phyloP scores from a whole-genome alignment of 2,329 filamentous ascomycete species.

The Sporothrix sp. region DNA sequence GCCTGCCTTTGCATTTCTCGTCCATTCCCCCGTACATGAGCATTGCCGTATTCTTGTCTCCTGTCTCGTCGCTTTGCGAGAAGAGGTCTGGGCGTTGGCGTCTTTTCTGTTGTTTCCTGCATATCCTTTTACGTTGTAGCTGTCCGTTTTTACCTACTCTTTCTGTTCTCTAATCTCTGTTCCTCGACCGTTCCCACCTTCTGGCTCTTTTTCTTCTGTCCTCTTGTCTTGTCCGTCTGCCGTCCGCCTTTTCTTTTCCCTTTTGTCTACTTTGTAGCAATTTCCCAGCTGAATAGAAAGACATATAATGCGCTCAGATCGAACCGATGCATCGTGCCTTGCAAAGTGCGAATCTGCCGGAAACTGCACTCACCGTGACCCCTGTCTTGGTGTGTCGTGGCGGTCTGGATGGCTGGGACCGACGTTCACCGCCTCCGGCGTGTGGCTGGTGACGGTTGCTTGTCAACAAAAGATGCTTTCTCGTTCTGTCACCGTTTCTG shows the following conservation, averaged over 20 bases:
- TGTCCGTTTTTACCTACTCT: background rate
- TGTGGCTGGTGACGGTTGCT: background rate
- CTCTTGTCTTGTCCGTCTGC: background rate
- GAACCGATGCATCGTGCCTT: too few relatives aligned
- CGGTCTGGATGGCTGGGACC: background rate
- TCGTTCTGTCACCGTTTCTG: conserved; percentile 1
- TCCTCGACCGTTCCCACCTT: background rate
- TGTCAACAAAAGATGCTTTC: background rate
- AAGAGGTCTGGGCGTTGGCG: conserved; percentile 7
- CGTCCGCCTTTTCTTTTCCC: background rate
- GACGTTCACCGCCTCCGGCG: background rate
- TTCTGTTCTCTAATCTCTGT: background rate
- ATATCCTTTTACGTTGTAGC: background rate
- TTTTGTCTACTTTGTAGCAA: background rate
- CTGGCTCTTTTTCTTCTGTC: background rate
- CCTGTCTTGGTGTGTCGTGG: too few relatives aligned
- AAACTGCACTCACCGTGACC: too few relatives aligned
- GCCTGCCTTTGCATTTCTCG: too few relatives aligned
- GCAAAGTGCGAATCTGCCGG: too few relatives aligned
- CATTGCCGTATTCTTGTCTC: background rate
- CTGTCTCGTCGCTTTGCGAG: background rate
- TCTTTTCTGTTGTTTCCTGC: background rate
- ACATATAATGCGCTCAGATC: conserved; percentile 6
- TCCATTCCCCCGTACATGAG: too few relatives aligned
- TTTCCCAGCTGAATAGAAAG: background rate